phyloP scores from a whole-genome alignment of 2,329 filamentous ascomycete genomes.

The Xylariales sp. region DNA sequence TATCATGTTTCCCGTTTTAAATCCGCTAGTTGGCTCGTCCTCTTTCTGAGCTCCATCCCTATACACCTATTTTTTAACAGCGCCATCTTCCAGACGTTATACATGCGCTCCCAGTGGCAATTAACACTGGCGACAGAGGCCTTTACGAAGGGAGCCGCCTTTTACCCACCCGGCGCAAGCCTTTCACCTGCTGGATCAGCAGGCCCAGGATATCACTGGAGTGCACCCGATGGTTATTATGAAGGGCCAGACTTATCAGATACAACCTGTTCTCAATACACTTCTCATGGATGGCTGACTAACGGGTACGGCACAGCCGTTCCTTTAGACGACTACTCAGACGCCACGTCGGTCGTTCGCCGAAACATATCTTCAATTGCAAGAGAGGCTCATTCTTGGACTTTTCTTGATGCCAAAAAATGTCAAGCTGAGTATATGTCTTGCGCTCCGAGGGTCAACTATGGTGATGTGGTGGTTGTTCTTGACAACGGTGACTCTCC shows the following conservation, averaged over 20 bases:
- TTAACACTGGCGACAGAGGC: slow-evolving; percentile 4
- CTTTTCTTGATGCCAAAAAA: background rate
- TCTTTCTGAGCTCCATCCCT: slow-evolving; percentile 1
- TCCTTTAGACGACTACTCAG: background rate
- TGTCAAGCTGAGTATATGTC: slow-evolving; percentile 6
- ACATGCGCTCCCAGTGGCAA: background rate
- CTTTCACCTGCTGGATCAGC: slow-evolving; percentile 8
- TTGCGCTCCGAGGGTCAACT: background rate
- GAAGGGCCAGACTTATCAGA: background rate
- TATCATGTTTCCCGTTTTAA: background rate
- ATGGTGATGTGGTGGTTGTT: slow-evolving; percentile 13
- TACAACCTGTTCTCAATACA: no score
- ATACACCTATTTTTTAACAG: slow-evolving; percentile 19
- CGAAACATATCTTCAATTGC: background rate
- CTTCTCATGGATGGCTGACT: no score
- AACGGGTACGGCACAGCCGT: background rate
- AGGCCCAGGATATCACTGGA: background rate
- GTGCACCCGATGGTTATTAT: background rate
- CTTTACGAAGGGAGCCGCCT: background rate
- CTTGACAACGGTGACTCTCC: background rate
- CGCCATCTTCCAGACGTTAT: background rate
- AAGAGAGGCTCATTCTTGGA: background rate
- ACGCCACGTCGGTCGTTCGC: background rate
- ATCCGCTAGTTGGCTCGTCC: background rate
- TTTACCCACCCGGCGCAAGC: slow-evolving; percentile 15